Base-by-base conservation (phyloP, 2,329 filamentous ascomycete species). In the Penicillium sp. region DNA sequence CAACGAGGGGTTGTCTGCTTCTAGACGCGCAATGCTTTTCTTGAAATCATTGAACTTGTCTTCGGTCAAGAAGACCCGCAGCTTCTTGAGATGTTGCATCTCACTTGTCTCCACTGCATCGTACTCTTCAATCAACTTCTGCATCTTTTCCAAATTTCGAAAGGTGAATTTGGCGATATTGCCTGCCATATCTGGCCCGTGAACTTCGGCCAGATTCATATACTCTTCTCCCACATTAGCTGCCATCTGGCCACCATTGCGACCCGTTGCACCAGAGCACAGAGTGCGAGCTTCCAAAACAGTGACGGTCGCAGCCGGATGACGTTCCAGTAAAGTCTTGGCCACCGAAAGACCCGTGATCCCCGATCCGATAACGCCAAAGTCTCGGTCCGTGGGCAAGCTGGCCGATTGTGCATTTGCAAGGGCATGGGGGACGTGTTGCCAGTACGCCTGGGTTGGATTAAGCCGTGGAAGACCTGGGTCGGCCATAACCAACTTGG, bases 151-250 rank as follows among this genome's bases (percentile, higher is more conserved):
- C 28, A 76, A 49, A 51, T 76, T 71, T 16, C 60, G 51, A 24
- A 68, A 61, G 22, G 74, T 74, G 44, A 76, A 75, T n/a, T 54
- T 61, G 2, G 68, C 68, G 48, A 76, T 63, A 42, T 71, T 68
- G 27, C 64, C 61, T 0, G 68, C 75, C 13, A 63, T 67, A 42
- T 71, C 59, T 0, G 57, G 14, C 0, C 64, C 65, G 39, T 62
- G 54, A 5, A 38, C 44, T 8, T 55, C 42, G 2, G 54, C 58
- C 4, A 66, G 48, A 48, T 61, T 43, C 38, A 48, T 35, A 42
- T 67, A 67, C 44, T 64, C 59, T 44, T 67, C 64, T 13, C 63
- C 64, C 1, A 56, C 61, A 43, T 66, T 67, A 2, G 60, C 50
- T 10, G 61, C 61, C 54, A 66, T 58, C 39, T 72, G 69, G 0